Evolutionary conservation across 2,329 filamentous ascomycete species (phyloP).

Genomic region (Colletotrichum sp.): DNA sequence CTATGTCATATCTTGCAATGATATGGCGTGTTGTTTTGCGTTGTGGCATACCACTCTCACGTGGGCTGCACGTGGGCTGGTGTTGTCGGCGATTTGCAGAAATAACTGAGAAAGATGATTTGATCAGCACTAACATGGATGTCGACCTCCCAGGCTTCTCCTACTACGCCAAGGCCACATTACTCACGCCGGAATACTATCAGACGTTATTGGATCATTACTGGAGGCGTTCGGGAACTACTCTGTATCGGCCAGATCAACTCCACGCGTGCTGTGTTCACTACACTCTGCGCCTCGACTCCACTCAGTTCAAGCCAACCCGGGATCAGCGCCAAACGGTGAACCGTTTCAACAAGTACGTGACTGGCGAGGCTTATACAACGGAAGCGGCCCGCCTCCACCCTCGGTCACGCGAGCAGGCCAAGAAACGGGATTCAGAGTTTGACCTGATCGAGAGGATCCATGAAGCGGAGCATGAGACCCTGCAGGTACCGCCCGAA

Average conservation of each 20-base stretch:
- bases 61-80: background rate
- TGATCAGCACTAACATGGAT: conserved; percentile 26
- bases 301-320: conserved; percentile 66
- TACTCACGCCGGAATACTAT: conserved; percentile 70
- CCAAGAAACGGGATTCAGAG: conserved; percentile 66
- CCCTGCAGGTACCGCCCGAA: conserved; percentile 61
- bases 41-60: background rate
- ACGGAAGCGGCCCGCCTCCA: conserved; percentile 68
- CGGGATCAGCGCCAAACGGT: conserved; percentile 77
- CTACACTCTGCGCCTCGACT: conserved; percentile 81
- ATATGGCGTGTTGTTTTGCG: background rate
- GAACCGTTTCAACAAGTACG: conserved; percentile 76
- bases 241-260: conserved; percentile 82
- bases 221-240: conserved; percentile 75
- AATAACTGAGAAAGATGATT: background rate
- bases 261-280: conserved; percentile 88
- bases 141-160: conserved; percentile 62
- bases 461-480: conserved; percentile 69
- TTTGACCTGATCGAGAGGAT: conserved; percentile 72
- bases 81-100: background rate
- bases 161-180: conserved; percentile 71
- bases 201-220: conserved; percentile 75
- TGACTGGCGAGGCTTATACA: conserved; percentile 72
- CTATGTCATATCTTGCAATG: background rate
- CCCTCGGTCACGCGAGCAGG: conserved; percentile 71